Evolutionary conservation across 805 yeast species (phyloP).

Genomic region (Suhomyces tanzawaensis): DNA sequence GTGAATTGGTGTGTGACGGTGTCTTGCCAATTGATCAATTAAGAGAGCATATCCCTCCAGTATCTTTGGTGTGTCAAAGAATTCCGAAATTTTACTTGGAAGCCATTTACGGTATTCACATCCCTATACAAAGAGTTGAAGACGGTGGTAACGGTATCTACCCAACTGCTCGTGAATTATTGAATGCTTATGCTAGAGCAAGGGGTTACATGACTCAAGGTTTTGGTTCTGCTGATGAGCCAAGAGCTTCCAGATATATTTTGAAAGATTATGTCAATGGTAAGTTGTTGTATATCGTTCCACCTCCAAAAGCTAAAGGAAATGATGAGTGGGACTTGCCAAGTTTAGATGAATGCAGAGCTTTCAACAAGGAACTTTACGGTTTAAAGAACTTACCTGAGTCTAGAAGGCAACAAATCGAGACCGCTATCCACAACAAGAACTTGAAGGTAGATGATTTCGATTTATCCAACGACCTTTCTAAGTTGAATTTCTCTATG

Average conservation of each 20-base stretch:
- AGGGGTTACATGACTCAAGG: slow-evolving; percentile 98
- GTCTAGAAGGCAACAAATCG: slow-evolving; percentile 68
- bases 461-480: slow-evolving; percentile 67
- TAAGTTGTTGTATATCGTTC: slow-evolving; percentile 75
- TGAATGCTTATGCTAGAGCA: slow-evolving; percentile 91
- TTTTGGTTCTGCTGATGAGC: slow-evolving; percentile 94
- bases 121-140: slow-evolving; percentile 66
- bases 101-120: slow-evolving; percentile 89
- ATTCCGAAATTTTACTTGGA: slow-evolving; percentile 87
- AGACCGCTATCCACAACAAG: slow-evolving; percentile 58
- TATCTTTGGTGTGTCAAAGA: slow-evolving; percentile 78
- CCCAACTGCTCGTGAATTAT: slow-evolving; percentile 85
- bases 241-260: slow-evolving; percentile 88
- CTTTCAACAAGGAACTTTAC: slow-evolving; percentile 75
- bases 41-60: slow-evolving; percentile 88
- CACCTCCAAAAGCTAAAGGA: slow-evolving; percentile 70
- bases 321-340: slow-evolving; percentile 59
- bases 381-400: slow-evolving; percentile 65
- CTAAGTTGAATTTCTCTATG: slow-evolving; percentile 72
- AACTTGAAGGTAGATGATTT: slow-evolving; percentile 51
- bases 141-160: slow-evolving; percentile 84
- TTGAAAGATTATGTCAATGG: slow-evolving; percentile 95
- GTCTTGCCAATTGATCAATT: slow-evolving; percentile 97
- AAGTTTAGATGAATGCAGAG: slow-evolving; percentile 37
- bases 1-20: slow-evolving; percentile 96